Conservation (phyloP, 2,329 filamentous ascomycete species). For the Paecilomyces niveus region DNA sequence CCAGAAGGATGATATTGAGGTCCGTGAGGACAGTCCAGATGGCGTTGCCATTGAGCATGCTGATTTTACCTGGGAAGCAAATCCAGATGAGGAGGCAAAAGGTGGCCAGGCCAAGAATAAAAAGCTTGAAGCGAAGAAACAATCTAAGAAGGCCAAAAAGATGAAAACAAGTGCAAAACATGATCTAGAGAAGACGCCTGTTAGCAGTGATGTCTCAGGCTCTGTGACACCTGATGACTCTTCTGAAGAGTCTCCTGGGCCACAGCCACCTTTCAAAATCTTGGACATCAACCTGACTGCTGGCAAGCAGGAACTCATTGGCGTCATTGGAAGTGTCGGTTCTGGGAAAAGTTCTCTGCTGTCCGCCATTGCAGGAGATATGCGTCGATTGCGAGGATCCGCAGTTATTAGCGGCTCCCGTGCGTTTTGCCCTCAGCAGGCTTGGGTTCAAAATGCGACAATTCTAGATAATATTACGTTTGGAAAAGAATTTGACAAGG, state of each 20-base stretch:
- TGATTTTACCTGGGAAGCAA: slow-evolving; percentile 75
- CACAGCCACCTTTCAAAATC: slow-evolving; percentile 24
- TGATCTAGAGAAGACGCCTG: not conserved
- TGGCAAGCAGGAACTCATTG: slow-evolving; percentile 22
- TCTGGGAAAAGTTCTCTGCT: slow-evolving; percentile 70
- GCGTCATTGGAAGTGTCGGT: slow-evolving; percentile 37
- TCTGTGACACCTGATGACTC: slow-evolving; percentile 11
- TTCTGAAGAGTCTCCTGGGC: slow-evolving; percentile 5
- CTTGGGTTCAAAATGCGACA: slow-evolving; percentile 82
- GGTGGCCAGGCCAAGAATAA: not conserved
- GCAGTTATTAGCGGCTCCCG: not conserved
- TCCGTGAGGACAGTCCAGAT: slow-evolving; percentile 43
- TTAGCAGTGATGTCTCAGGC: slow-evolving; percentile 12
- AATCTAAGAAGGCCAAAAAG: slow-evolving; percentile 4
- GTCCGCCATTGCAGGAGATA: slow-evolving; percentile 66
- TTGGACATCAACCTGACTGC: slow-evolving; percentile 20
- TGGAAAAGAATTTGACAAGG: slow-evolving; percentile 48
- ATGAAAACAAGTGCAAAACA: not conserved
- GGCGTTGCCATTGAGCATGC: slow-evolving; percentile 63
- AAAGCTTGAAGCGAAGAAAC: slow-evolving; percentile 5
- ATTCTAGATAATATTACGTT: slow-evolving; percentile 77
- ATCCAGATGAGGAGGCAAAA: slow-evolving; percentile 5
- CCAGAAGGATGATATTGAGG: slow-evolving; percentile 60
- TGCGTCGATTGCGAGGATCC: slow-evolving; percentile 41
- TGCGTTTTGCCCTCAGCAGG: slow-evolving; percentile 65